Evolutionary conservation across 73 alveolate genomes (phyloP).

Genomic region (Uronychia binucleata): DNA sequence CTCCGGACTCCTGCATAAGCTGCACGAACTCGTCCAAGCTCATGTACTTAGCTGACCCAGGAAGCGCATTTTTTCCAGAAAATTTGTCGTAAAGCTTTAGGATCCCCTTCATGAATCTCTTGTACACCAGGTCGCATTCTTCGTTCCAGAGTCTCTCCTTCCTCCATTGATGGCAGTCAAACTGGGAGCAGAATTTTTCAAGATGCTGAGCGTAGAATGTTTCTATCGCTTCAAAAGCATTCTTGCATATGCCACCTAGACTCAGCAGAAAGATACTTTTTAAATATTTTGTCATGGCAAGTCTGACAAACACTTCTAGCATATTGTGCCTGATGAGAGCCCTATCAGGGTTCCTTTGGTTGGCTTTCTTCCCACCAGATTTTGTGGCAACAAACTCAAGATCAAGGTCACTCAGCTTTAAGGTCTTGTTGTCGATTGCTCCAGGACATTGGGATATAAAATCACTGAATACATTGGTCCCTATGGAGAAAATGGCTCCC

Average conservation of each 20-base stretch:
- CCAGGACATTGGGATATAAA: slow-evolving; percentile 26
- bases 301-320: slow-evolving; percentile 77
- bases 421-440: neutral
- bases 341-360: slow-evolving; percentile 66
- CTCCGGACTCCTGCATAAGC: slow-evolving; percentile 51
- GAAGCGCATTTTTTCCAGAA: slow-evolving; percentile 76
- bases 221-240: slow-evolving; percentile 27
- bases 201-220: slow-evolving; percentile 41
- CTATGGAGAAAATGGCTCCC: slow-evolving; percentile 40
- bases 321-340: slow-evolving; percentile 66
- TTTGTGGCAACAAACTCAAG: slow-evolving; percentile 21
- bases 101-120: neutral
- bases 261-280: slow-evolving; percentile 33
- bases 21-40: slow-evolving; percentile 80
- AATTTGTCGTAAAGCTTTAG: slow-evolving; percentile 34
- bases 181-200: slow-evolving; percentile 8
- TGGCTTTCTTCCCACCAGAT: slow-evolving; percentile 36
- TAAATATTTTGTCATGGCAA: slow-evolving; percentile 51
- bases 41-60: slow-evolving; percentile 77
- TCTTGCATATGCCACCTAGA: slow-evolving; percentile 35
- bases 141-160: slow-evolving; percentile 57
- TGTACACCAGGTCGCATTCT: slow-evolving; percentile 60
- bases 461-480: slow-evolving; percentile 32
- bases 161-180: slow-evolving; percentile 65
- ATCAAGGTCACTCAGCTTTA: slow-evolving; percentile 14